phyloP scores from a whole-genome alignment of 495 filamentous ascomycete genomes.

The Astrocystis sublimbata region DNA sequence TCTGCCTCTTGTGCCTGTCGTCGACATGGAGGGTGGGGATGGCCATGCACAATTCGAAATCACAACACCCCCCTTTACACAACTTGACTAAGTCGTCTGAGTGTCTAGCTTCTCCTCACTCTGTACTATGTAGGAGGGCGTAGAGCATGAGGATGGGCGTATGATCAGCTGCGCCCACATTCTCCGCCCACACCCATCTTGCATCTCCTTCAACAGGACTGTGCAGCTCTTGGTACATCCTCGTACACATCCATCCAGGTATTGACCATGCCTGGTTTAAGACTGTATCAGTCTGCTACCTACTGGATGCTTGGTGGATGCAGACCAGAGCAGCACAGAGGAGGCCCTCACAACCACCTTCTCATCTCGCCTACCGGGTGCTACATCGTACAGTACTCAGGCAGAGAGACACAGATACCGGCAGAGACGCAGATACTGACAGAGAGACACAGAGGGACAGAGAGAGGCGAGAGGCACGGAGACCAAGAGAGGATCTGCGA shows the following conservation, averaged over 20 bases:
- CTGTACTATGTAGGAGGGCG: not conserved
- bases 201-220: not conserved
- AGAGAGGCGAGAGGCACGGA: too few species aligned
- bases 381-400: too few species aligned
- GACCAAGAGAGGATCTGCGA: too few species aligned
- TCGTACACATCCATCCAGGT: not conserved
- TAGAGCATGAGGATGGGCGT: conserved; percentile 13
- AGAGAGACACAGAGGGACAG: too few species aligned
- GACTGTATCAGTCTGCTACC: too few species aligned
- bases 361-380: too few species aligned
- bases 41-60: conserved; percentile 20
- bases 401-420: too few species aligned
- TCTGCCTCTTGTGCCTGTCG: too few species aligned
- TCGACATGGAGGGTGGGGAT: conserved; percentile 4
- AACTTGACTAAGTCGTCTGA: conserved; percentile 4
- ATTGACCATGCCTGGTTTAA: not conserved
- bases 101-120: too few species aligned
- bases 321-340: too few species aligned
- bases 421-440: too few species aligned
- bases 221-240: not conserved
- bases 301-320: too few species aligned
- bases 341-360: not conserved
- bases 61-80: conserved; percentile 20
- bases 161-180: conserved; percentile 18
- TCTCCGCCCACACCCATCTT: conserved; percentile 15